phyloP scores from a whole-genome alignment of 768 basidiomycete species.

The Auriculariales sp. region DNA sequence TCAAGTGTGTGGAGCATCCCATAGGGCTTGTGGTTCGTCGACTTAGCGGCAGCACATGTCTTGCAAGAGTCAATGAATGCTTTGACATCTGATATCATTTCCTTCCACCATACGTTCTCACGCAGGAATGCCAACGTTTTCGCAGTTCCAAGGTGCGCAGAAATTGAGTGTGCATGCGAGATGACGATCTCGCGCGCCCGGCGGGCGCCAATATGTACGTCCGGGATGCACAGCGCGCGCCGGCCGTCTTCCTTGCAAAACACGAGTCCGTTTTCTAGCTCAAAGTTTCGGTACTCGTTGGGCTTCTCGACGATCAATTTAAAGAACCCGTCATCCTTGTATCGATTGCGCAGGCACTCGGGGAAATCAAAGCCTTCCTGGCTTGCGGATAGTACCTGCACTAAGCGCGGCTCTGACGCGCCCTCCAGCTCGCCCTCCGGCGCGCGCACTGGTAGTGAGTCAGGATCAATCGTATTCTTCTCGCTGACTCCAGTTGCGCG shows the following conservation, averaged over 20 bases:
- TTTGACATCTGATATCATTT: conserved; percentile 15
- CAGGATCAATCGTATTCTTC: too few relatives aligned
- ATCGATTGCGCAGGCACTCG: conserved; percentile 5
- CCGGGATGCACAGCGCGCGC: conserved; percentile 7
- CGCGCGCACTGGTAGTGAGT: too few relatives aligned
- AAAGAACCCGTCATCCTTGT: conserved; percentile 15
- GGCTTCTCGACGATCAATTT: conserved; percentile 9
- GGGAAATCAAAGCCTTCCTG: conserved; percentile 8
- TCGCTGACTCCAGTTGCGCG: too few relatives aligned
- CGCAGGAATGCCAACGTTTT: conserved; percentile 10
- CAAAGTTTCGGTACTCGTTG: conserved; percentile 6
- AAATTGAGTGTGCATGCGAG: conserved; percentile 16
- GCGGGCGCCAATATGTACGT: conserved; percentile 2
- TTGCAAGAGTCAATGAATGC: conserved; percentile 15
- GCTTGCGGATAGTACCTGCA: conserved; percentile 1
- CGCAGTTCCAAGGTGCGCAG: conserved; percentile 22
- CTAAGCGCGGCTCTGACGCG: background rate
- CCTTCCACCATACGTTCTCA: conserved; percentile 25
- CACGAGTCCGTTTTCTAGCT: conserved; percentile 2
- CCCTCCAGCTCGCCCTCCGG: background rate
- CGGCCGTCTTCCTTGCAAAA: conserved; percentile 2
- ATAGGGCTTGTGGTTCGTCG: conserved; percentile 10
- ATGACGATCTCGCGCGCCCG: conserved; percentile 7
- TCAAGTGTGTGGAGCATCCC: conserved; percentile 14
- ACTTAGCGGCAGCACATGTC: conserved; percentile 11